Base-by-base conservation (phyloP, 1,284 basidiomycete genomes). In the Inonotus obliquus region DNA sequence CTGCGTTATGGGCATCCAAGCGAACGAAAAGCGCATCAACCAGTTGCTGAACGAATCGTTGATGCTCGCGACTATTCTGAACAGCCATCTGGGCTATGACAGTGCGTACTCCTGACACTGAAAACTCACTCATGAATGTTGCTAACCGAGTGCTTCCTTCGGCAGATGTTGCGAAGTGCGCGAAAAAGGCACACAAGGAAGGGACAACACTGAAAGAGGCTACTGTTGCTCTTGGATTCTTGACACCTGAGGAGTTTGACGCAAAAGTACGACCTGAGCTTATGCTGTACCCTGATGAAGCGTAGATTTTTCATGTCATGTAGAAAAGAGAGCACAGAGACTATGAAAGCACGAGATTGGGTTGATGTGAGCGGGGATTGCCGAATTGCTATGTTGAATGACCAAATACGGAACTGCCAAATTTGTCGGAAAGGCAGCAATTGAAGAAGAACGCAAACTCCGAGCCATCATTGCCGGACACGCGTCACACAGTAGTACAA, bases 101-200 rank as follows among this genome's bases (percentile, higher is more conserved):
- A 96, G 92, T 93, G 69, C 76, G 92, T 86, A 61, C 60, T 5
- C 1, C 27, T 17, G 1, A 14, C 13, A 53, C 25, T 62, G 57
- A 63, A 47, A 7, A 4, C 29, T 37, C 14, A 52, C 51, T 35
- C 10, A 17, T 14, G 14, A 14, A 13, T 23, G n/a, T 52, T n/a
- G 32, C 51, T 52, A 27, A 52, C n/a, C 14, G 32, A 17, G 13
- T 27, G 23, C 27, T 35, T 13, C 32, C 29, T n/a, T 2, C 17
- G 14, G 11, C 71, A 95, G 94, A 97, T 76, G 96, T 98, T 49
- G 97, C 97, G 57, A 96, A 94, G 76, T 95, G 93, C 68, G 97
- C 97, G 45, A 99, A 99, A 85, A 99, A 99, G 77, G 97, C 97
- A 14, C 97, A 99, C 83, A 95, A 92, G 76, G 95, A 99, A 76